These are phyloP conservation scores for Exophiala xenobiotica DNA, from an alignment of 2,329 filamentous ascomycete genomes.

Conservation along the genomic window DNA sequence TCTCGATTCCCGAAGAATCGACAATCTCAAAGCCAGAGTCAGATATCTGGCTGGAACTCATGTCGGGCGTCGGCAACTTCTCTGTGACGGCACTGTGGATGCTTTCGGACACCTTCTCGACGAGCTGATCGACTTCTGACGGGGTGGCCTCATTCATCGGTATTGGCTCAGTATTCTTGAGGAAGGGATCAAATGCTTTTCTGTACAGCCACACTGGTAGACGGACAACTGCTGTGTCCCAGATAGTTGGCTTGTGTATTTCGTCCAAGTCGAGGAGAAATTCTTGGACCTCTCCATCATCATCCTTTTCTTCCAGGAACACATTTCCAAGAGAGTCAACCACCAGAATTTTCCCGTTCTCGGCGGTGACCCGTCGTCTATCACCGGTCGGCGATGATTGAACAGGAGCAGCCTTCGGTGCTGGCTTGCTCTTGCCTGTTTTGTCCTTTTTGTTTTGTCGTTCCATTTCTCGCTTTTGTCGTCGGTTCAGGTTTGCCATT, in stretches of 20 bases:
- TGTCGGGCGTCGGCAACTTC: slow-evolving; percentile 11
- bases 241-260: slow-evolving; percentile 72
- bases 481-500: slow-evolving; percentile 69
- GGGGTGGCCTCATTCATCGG: slow-evolving; percentile 8
- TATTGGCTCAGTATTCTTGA: slow-evolving; percentile 42
- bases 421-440: slow-evolving; percentile 49
- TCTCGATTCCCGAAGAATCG: slow-evolving; percentile 27
- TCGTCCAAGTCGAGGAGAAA: slow-evolving; percentile 88
- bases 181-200: slow-evolving; percentile 51
- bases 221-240: slow-evolving; percentile 78
- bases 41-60: slow-evolving; percentile 28
- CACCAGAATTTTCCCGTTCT: slow-evolving; percentile 93
- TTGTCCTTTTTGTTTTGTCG: slow-evolving; percentile 71
- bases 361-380: slow-evolving; percentile 83
- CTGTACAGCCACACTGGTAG: slow-evolving; percentile 73
- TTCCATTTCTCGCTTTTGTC: slow-evolving; percentile 85
- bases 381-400: slow-evolving; percentile 66
- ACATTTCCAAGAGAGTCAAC: slow-evolving; percentile 92
- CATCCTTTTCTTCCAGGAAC: slow-evolving; percentile 87
- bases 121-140: too few species aligned
- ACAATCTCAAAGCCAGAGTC: slow-evolving; percentile 32
- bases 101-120: slow-evolving; percentile 7
- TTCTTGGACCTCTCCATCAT: slow-evolving; percentile 79
- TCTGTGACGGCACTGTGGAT: slow-evolving; percentile 11
- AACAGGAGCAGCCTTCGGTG: slow-evolving; percentile 38